Base-by-base conservation (phyloP, 2,329 filamentous ascomycete genomes). In the Gliomastix tumulicola region DNA sequence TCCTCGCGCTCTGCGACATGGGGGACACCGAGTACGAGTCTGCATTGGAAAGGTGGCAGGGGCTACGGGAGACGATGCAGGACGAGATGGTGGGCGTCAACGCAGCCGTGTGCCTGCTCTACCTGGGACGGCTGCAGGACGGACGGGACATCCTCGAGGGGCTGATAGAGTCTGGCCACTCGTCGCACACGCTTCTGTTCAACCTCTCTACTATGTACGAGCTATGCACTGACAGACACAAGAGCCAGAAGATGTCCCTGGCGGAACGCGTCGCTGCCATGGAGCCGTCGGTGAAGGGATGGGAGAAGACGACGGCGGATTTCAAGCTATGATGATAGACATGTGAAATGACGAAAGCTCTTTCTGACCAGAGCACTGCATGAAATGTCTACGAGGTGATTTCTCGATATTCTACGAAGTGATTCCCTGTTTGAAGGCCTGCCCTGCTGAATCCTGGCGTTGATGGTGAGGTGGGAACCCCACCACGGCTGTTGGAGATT, bases 161-260 rank as follows among this genome's bases (percentile, higher is more conserved):
- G 0, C 62, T 94, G 10, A 67, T 88, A 0, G 68, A 76, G 4
- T 56, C 66, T 1, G 76, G 79, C 2, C 66, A 76, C 28, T 75
- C 78, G 0, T 96, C 90, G 40, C 81, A 85, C 44, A 85, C 85
- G 1, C 63, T 95, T 3, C 75, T 94, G 0, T 94, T 96, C 62
- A 97, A 97, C 55, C 61, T 98, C 11, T 79, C 82, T 10, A 97
- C 90, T 0, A 77, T 95, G 49, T 97, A 94, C 55, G 92, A 97
- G 60, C 71, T 97, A 7, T 92, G 85, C 54, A 89, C 85, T 0
- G 89, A 97, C 49, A 74, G 76, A 43, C 76, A 86, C 30, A 68
- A 76, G 34, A 71, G 71, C 11, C 60, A 84, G 48, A 97, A 97
- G 67, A 59, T 75, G 21, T 67, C 65, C 19, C 66, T 97, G 15